A percentile compares a stretch with the other conserved stretches of the same genome.
These are phyloP conservation scores for Ophiostoma australiae DNA, from an alignment of 2,329 filamentous ascomycete genomes.

Conservation along the genomic window DNA sequence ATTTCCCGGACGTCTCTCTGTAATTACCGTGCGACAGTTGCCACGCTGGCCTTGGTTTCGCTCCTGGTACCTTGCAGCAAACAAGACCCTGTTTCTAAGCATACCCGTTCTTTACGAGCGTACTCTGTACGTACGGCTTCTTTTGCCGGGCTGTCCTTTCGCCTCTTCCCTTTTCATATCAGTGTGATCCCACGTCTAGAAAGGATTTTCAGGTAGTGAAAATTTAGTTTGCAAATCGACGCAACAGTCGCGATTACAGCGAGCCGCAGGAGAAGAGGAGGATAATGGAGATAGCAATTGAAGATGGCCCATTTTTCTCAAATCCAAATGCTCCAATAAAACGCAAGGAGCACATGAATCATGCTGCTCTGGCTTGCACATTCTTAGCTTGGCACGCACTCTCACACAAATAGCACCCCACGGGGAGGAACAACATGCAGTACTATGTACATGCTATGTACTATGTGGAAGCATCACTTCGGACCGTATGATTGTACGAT, in stretches of 20 bases:
- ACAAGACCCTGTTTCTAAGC: slow-evolving; percentile 4
- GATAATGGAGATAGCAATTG: background rate
- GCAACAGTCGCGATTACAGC: background rate
- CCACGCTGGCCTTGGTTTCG: slow-evolving; percentile 1
- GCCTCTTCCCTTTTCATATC: background rate
- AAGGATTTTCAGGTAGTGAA: background rate
- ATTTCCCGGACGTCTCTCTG: background rate
- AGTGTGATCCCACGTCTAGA: background rate
- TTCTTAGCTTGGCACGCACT: slow-evolving; percentile 4
- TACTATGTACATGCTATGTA: no score
- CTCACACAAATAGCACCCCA: background rate
- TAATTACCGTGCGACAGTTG: background rate
- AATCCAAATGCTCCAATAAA: background rate
- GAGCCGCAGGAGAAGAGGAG: background rate
- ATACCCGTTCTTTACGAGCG: background rate
- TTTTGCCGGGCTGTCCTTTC: background rate
- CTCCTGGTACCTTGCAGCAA: slow-evolving; percentile 9
- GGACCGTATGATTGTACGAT: slow-evolving; percentile 2
- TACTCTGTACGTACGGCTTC: background rate
- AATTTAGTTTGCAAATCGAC: background rate
- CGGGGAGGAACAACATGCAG: background rate
- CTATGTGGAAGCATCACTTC: background rate
- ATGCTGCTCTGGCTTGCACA: background rate
- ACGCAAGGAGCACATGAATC: background rate
- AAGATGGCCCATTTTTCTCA: background rate